These are phyloP conservation scores for Cocos nucifera DNA, from an alignment of 176 grass and related monocot genomes.

Conservation along the genomic window DNA sequence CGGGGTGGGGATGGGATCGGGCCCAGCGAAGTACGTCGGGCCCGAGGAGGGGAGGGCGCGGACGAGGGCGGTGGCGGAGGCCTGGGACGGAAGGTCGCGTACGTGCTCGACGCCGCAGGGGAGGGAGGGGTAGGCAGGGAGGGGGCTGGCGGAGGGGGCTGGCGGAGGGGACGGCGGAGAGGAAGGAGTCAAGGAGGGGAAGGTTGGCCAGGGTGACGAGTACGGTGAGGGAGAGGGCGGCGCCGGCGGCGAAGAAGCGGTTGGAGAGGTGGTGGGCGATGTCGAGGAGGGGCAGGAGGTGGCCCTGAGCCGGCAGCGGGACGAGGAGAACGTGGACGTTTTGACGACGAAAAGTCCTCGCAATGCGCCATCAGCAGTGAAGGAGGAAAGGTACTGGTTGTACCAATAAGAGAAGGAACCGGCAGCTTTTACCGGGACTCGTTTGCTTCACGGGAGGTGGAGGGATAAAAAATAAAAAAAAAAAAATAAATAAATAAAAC, in stretches of 20 bases:
- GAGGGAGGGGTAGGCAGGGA: slow-evolving; percentile 13
- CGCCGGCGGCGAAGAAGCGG: neutral
- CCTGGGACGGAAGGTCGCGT: neutral
- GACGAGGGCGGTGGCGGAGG: neutral
- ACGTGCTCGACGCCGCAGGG: slow-evolving; percentile 9
- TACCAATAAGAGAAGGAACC: no score
- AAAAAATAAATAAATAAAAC: no score
- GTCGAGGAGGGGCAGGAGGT: no score
- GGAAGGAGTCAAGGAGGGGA: no score
- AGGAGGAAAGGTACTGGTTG: no score
- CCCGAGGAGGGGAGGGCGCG: no score
- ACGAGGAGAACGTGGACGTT: slow-evolving; percentile 19
- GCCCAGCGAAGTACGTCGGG: no score
- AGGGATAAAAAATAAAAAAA: no score
- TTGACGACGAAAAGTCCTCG: neutral
- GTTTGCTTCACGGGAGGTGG: no score
- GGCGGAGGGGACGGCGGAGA: slow-evolving; percentile 1
- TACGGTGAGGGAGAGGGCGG: neutral
- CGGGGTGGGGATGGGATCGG: no score
- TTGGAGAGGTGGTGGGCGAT: slow-evolving; percentile 18
- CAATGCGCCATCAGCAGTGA: no score
- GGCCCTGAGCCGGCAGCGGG: slow-evolving; percentile 30
- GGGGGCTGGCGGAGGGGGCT: neutral
- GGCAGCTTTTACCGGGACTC: no score
- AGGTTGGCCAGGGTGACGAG: neutral